Base-by-base conservation (phyloP, 2,329 filamentous ascomycete genomes). In the Claviceps humidiphila region DNA sequence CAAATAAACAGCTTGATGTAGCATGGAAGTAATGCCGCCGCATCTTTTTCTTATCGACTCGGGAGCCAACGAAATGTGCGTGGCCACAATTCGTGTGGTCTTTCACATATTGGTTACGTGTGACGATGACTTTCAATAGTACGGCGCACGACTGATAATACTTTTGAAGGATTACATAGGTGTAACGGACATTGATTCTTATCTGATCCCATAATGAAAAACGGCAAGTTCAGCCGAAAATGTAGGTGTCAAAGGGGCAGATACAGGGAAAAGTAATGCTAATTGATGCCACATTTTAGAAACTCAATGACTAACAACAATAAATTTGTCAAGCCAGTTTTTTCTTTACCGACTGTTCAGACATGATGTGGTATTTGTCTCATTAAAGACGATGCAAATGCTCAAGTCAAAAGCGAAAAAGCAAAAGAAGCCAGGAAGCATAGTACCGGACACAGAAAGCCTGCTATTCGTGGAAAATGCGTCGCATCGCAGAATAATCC, bases 291-390 rank as follows among this genome's bases (percentile, higher is more conserved):
- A 9, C 24, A 34, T 17, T 34, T n/a, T 8, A n/a, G 5, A 30
- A 46, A 34, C 2, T 7, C 16, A 46, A 34, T 11, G 30, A 34
- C 30, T 34, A 34, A 11, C 30, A 34, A 34, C 30, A 34, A 34
- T 11, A 9, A 34, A 34, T 34, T 11, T 34, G 4, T 9, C 30
- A 34, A 34, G 9, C 30, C 4, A 39, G 1, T 39, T 17, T 13
- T 20, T 30, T 51, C 30, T 50, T 34, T 34, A 54, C 53, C 38
- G 42, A 24, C 41, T 54, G 38, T 50, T 54, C 45, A 54, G 50
- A 52, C 30, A 42, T 42, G 26, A 30, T 51, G 41, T 41, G 45
- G 4, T 38, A 20, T 16, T 26, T 49, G 38, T 43, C 49, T 30
- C 26, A 34, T 13, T 1, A 22, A 20, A 24, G 34, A 9, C 40